Conservation (phyloP, 1,139 yeast species). For the Barnettozyma hawaiiensis region DNA sequence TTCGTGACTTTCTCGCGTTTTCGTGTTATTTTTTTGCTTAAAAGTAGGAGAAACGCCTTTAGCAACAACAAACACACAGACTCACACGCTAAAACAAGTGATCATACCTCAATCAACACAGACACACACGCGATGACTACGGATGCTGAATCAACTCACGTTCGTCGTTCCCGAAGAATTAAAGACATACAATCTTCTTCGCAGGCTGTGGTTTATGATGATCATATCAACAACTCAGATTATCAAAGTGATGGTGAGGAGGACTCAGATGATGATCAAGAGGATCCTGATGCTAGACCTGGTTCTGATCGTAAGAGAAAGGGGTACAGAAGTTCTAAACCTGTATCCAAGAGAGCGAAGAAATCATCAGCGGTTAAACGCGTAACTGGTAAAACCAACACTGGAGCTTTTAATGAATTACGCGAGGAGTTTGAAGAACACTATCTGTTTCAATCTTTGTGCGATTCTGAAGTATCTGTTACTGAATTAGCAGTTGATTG, state of each 20-base stretch:
- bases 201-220: slow-evolving; percentile 17
- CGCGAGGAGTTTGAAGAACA: slow-evolving; percentile 45
- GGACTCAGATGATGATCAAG: slow-evolving; percentile 4
- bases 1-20: neutral
- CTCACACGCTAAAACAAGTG: too few relatives aligned
- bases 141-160: neutral
- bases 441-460: slow-evolving; percentile 48
- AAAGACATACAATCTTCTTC: slow-evolving; percentile 12
- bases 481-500: slow-evolving; percentile 64
- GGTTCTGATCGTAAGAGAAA: slow-evolving; percentile 3
- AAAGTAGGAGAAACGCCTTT: neutral
- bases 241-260: slow-evolving; percentile 12
- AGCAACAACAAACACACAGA: too few relatives aligned
- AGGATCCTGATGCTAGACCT: slow-evolving; percentile 6
- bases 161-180: slow-evolving; percentile 16
- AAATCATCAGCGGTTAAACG: neutral
- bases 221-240: slow-evolving; percentile 11
- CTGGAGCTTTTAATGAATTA: slow-evolving; percentile 16
- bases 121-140: slow-evolving; percentile 8
- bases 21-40: neutral
- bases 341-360: slow-evolving; percentile 8
- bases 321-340: neutral
- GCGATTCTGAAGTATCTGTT: slow-evolving; percentile 48
- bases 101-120: too few relatives aligned
- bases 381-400: slow-evolving; percentile 6